Evolutionary conservation across 768 basidiomycete species (phyloP).

Genomic region (Leccinum uliginosum): DNA sequence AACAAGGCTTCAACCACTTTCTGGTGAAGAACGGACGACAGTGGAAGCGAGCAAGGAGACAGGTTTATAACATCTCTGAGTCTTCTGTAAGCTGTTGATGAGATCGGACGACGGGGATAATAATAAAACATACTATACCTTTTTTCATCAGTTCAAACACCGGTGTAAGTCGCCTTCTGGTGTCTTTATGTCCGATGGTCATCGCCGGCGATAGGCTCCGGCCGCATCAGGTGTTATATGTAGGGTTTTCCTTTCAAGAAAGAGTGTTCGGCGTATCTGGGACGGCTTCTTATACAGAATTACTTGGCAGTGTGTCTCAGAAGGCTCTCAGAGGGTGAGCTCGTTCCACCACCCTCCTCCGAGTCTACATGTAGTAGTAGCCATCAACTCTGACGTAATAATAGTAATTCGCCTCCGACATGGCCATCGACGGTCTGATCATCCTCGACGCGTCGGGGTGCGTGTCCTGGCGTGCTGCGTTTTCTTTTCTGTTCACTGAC

Average conservation of each 20-base stretch:
- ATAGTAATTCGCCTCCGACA: slow-evolving; percentile 20
- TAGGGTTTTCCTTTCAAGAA: too few relatives aligned
- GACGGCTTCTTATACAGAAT: too few relatives aligned
- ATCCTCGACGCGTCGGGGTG: slow-evolving; percentile 73
- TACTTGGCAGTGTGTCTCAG: too few relatives aligned
- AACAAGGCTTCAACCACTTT: not conserved
- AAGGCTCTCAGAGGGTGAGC: too few relatives aligned
- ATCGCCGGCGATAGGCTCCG: not conserved
- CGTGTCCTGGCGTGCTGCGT: slow-evolving; percentile 24
- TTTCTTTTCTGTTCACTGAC: slow-evolving; percentile 1
- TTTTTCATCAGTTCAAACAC: not conserved
- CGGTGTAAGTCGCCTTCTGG: not conserved
- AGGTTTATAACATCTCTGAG: not conserved
- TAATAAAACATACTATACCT: not conserved
- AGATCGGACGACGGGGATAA: not conserved
- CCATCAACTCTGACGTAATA: too few relatives aligned
- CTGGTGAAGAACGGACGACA: not conserved
- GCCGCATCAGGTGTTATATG: too few relatives aligned
- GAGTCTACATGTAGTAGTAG: too few relatives aligned
- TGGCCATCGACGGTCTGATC: slow-evolving; percentile 81
- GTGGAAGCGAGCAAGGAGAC: not conserved
- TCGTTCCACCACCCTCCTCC: too few relatives aligned
- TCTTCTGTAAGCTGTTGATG: not conserved
- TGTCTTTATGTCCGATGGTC: not conserved
- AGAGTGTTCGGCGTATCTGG: too few relatives aligned